Evolutionary conservation across 495 filamentous ascomycete species (phyloP).

Genomic region (Xylaria grammica): DNA sequence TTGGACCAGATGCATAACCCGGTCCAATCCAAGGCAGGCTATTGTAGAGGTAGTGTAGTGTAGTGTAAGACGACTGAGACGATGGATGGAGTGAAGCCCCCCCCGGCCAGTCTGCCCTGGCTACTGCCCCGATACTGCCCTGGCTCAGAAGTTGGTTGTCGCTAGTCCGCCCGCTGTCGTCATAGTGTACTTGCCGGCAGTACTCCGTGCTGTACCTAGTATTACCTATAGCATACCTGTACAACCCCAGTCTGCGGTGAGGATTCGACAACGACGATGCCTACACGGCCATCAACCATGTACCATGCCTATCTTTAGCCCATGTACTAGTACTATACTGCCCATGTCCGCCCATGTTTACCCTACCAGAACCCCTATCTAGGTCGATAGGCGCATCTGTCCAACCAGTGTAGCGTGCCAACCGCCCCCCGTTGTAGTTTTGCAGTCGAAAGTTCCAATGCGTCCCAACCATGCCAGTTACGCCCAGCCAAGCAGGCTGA

Average conservation of each 20-base stretch:
- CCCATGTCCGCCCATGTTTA: too few species aligned
- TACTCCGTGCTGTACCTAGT: too few species aligned
- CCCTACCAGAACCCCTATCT: too few species aligned
- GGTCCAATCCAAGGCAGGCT: background rate
- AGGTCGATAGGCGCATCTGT: background rate
- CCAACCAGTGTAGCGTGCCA: too few species aligned
- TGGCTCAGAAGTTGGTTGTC: too few species aligned
- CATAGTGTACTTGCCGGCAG: conserved; percentile 13
- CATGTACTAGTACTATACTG: too few species aligned
- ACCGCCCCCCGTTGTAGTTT: too few species aligned
- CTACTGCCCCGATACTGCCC: too few species aligned
- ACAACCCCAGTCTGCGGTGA: conserved; percentile 17
- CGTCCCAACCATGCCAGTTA: conserved; percentile 13
- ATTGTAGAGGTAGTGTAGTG: too few species aligned
- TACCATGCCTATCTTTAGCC: conserved; percentile 15
- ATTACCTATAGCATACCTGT: too few species aligned
- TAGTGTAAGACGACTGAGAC: background rate
- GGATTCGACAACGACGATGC: background rate
- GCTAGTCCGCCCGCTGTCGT: conserved; percentile 1
- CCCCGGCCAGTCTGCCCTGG: too few species aligned
- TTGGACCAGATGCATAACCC: conserved; percentile 6
- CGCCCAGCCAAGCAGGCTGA: conserved; percentile 23
- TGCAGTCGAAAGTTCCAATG: background rate
- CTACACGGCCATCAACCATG: too few species aligned
- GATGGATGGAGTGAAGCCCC: background rate